Evolutionary conservation across 2,329 filamentous ascomycete genomes (phyloP), one percentile per base, ranked within the genome.

Genomic region (Penicillium corylophilum): DNA sequence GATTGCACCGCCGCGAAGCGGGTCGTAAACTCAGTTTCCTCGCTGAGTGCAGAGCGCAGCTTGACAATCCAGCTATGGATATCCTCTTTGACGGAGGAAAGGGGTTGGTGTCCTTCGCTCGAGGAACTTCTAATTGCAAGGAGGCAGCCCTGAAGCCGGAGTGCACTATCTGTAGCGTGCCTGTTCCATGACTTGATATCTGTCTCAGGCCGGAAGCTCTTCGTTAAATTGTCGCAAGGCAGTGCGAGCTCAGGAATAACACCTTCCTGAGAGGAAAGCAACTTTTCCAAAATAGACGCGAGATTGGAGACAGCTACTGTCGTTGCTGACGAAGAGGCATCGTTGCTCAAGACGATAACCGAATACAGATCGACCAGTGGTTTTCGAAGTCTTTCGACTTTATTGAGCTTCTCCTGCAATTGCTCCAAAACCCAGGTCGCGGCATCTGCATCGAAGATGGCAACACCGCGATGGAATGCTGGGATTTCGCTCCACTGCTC

Each of bases 21-120:
- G 2, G 71, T 73, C 7, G 69, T 70, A 36, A 71, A 74, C 60
- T 73, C 71, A 0, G 71, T 75, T 58, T 75, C 72, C 51, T 75
- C 73, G n/a, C 61, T 59, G 40, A 74, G 61, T 0, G 73, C 72
- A 41, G 65, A 74, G 13, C 66, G 66, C 23, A 75, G 57, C 46
- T 66, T 69, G 12, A 68, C 61, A 16, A 62, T 57, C 66, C 71
- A 74, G 36, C 55, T 61, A 9, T 59, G 55, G 22, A 74, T 39
- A 29, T 65, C 66, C 0, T 42, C 47, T 26, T 65, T 59, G 10
- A 65, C 55, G 7, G 50, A 48, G 9, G 49, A 39, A 4, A 48
- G 24, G 4, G 48, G n/a, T n/a, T n/a, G 23, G 28, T 62, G 51
- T 4, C 51, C 40, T 13, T 53, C 53, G 15, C 36, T 51, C 8